Base-by-base conservation (phyloP, 768 basidiomycete species). In the Suillus weaverae region DNA sequence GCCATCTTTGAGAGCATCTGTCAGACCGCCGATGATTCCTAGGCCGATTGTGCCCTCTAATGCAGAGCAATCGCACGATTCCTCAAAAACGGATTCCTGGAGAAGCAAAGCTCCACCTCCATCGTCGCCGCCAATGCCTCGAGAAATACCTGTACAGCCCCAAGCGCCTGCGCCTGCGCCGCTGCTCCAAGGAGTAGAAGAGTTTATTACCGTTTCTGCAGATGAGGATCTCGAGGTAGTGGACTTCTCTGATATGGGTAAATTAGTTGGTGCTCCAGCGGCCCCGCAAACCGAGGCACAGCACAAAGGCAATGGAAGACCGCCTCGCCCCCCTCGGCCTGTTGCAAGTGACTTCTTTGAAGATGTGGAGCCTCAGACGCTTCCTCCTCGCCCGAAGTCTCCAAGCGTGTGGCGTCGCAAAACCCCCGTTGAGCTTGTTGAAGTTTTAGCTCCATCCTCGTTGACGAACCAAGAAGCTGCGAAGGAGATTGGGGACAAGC, bases 171-270 rank as follows among this genome's bases (percentile, higher is more conserved):
- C 74, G 26, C 77, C 79, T 20, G 65, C 72, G 14, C 70, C 74
- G 18, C 44, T 76, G 36, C 70, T 83, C 11, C 73, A 76, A 33
- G 79, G 75, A 50, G 64, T 74, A n/a, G 74, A 74, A 20, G 76
- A 72, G 43, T 66, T 73, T 11, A 66, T 89, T n/a, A 77, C 78
- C 20, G 75, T 81, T 48, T 75, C 77, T 62, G 74, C 81, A 5
- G 85, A 83, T 26, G 90, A 89, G 69, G 84, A 87, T 62, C 81
- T 93, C 4, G 91, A 93, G 70, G 84, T 90, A n/a, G 85, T 94
- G 8, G 91, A 94, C 70, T 94, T 92, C 68, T 84, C 84, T 3
- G 91, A 94, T 55, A 81, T 93, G 73, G 89, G 81, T 50, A 89
- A 86, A 76, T 85, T 94, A 65, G 81, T 90, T 13, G 87, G 84